Evolutionary conservation across 768 basidiomycete genomes (phyloP), one percentile per base, ranked within the genome.

Genomic region (Artomyces pyxidatus): DNA sequence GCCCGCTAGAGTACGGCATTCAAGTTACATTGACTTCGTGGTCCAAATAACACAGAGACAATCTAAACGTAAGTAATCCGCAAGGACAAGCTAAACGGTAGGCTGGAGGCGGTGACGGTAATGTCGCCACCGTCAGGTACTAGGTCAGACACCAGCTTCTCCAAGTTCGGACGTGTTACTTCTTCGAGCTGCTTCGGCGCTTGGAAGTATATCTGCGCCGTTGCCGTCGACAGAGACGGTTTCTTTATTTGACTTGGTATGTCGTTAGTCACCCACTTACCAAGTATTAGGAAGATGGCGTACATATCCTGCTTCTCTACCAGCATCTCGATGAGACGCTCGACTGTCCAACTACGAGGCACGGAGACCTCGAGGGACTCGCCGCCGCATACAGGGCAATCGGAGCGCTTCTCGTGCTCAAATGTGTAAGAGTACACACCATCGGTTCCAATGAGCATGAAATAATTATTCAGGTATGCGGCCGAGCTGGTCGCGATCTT

Each of bases 331-430:
- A 98, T 90, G 46, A 99, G 68, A 44, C 80, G 72, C 59, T 96
- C 92, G 22, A 99, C 77, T 0, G 87, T 92, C 70, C 79, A 75
- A 4, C 87, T 85, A 25, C 72, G 71, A 49, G 72, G 79, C 51
- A 96, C 76, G 1, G 74, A 66, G 29, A 93, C 72, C 46, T 89
- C 84, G 37, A 93, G 68, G 0, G 87, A 71, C 63, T 95, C 88
- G 28, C 93, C 94, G 4, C 96, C 96, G 58, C 96, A 99, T 6
- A 98, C 96, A 3, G 96, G 96, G 64, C 96, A 99, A 61, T 98
- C 91, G 1, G 78, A 76, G 30, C 92, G 85, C 60, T 81, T 83
- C 70, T 97, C 91, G 61, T 95, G 88, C 68, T 96, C 83, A 62
- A 98, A 99, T 0, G 96, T 98, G 68, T 88, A 94, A 2, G 95